Conservation (phyloP, 1,139 yeast species). For the Magnusiomyces clavatus region DNA sequence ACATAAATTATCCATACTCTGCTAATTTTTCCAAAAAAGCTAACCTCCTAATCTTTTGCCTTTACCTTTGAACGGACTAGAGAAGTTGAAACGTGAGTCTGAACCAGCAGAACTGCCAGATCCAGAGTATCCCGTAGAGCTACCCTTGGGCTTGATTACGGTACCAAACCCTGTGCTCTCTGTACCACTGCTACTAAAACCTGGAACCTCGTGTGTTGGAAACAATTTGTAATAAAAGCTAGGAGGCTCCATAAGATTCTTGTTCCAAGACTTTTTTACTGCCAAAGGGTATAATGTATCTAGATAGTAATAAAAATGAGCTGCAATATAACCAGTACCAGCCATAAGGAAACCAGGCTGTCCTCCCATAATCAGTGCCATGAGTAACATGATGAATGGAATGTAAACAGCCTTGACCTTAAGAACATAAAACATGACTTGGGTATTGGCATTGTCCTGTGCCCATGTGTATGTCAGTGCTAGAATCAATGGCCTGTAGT, state of each 20-base stretch:
- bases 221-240: constrained; percentile 17
- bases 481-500: constrained; percentile 21
- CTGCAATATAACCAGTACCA: constrained; percentile 30
- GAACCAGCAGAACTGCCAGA: neutral
- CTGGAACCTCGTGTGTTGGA: constrained; percentile 16
- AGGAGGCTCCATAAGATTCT: constrained; percentile 22
- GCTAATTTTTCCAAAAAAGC: neutral
- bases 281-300: constrained; percentile 20
- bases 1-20: neutral
- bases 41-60: constrained; percentile 26
- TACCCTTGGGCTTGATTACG: neutral
- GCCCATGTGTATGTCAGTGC: constrained; percentile 35
- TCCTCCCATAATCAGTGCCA: constrained; percentile 28
- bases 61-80: constrained; percentile 18
- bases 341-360: constrained; percentile 21
- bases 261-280: constrained; percentile 18
- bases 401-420: constrained; percentile 29
- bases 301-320: constrained; percentile 30
- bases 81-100: constrained; percentile 9
- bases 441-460: constrained; percentile 29
- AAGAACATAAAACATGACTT: constrained; percentile 27
- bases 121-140: neutral
- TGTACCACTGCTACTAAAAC: constrained; percentile 3
- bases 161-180: constrained; percentile 17
- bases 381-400: constrained; percentile 28